These are phyloP conservation scores for Ophiosphaerella herpotricha DNA, from an alignment of 2,329 filamentous ascomycete species.

Conservation along the genomic window DNA sequence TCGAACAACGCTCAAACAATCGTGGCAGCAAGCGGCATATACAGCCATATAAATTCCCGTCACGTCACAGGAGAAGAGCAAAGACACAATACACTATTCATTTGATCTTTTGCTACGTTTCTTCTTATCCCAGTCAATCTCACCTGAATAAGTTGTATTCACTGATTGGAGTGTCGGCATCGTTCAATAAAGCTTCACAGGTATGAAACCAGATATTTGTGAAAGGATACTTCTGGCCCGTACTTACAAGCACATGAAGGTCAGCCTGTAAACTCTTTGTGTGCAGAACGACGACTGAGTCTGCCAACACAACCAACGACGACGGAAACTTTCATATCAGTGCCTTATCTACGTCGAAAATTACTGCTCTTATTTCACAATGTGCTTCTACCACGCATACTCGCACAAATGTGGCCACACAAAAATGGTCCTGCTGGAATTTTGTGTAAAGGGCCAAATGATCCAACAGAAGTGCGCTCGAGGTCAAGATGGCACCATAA, in stretches of 20 bases:
- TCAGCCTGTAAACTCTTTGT: background rate
- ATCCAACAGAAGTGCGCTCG: constrained; percentile 37
- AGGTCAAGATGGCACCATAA: constrained; percentile 37
- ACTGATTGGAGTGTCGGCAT: no score
- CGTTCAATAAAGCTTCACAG: no score
- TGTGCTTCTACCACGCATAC: constrained; percentile 57
- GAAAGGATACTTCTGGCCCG: background rate
- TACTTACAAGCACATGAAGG: background rate
- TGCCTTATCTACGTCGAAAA: background rate
- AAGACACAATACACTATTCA: background rate
- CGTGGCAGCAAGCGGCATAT: background rate
- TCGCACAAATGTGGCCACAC: constrained; percentile 53
- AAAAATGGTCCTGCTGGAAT: constrained; percentile 40
- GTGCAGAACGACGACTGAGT: background rate
- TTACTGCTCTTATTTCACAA: constrained; percentile 18
- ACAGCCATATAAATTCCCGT: constrained; percentile 1
- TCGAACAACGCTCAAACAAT: background rate
- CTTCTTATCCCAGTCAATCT: no score
- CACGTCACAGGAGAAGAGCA: background rate
- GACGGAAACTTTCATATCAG: background rate
- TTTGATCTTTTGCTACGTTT: background rate
- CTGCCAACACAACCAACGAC: background rate
- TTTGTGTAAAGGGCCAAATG: constrained; percentile 37
- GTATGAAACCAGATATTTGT: no score
- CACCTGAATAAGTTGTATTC: no score